These are phyloP conservation scores for Vaccinium vitisidaea DNA, from an alignment of 148 eudicot genomes.

Conservation along the genomic window DNA sequence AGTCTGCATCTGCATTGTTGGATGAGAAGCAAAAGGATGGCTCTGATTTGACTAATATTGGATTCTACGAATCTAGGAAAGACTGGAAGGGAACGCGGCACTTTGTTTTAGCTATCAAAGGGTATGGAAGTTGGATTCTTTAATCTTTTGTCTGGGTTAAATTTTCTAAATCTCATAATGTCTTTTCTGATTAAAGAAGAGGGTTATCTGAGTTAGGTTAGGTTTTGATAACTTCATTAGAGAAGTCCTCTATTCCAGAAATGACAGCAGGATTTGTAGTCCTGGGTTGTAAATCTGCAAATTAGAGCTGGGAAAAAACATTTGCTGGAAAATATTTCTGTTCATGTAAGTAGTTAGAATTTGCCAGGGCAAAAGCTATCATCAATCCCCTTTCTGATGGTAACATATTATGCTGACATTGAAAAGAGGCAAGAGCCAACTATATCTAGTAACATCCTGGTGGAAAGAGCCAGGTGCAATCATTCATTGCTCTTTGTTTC, in stretches of 20 bases:
- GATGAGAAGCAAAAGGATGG: constrained; percentile 78
- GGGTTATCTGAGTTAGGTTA: not conserved
- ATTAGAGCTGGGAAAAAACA: not conserved
- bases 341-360: not conserved
- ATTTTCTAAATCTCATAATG: not conserved
- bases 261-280: not conserved
- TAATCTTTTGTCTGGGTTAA: not conserved
- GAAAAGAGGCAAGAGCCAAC: not conserved
- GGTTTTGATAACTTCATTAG: not conserved
- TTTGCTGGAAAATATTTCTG: not conserved
- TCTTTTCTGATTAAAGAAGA: not conserved
- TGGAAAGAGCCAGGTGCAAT: not conserved
- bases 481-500: not conserved
- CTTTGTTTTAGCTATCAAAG: constrained; percentile 77
- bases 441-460: not conserved
- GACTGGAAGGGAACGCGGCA: constrained; percentile 95
- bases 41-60: constrained; percentile 57
- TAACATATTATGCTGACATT: not conserved
- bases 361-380: not conserved
- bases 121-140: constrained; percentile 40
- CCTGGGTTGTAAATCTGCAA: not conserved
- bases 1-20: constrained; percentile 78
- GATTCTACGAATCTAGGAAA: constrained; percentile 85
- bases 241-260: not conserved
- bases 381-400: not conserved